Evolutionary conservation across 2,329 filamentous ascomycete genomes (phyloP).

Genomic region (Ophiostoma triangulosporum): DNA sequence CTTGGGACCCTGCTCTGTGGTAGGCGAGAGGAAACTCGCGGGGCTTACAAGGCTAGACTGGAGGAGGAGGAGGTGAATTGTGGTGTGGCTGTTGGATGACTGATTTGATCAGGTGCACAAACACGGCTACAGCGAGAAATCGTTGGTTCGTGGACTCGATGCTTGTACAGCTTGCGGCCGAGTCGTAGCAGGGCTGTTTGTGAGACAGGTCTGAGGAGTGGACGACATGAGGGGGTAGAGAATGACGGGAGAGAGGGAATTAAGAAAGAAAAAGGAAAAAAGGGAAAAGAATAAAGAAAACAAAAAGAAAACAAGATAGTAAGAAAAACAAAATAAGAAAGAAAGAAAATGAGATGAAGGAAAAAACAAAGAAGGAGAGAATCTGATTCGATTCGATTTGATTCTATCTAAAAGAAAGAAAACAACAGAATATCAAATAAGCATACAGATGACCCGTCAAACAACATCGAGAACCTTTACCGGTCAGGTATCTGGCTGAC

Average conservation of each 20-base stretch:
- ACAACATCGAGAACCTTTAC: too few relatives aligned
- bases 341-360: too few relatives aligned
- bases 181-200: not conserved
- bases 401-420: too few relatives aligned
- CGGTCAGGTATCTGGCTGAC: too few relatives aligned
- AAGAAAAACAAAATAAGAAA: too few relatives aligned
- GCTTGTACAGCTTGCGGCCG: not conserved
- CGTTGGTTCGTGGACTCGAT: not conserved
- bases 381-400: too few relatives aligned
- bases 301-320: too few relatives aligned
- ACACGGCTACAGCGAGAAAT: not conserved
- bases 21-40: not conserved
- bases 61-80: not conserved
- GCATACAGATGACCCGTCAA: too few relatives aligned
- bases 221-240: not conserved
- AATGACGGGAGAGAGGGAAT: not conserved
- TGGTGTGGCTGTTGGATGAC: not conserved
- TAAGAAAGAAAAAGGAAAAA: not conserved
- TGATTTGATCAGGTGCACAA: not conserved
- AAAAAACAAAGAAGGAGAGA: too few relatives aligned
- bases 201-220: not conserved
- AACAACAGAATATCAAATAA: too few relatives aligned
- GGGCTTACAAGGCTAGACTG: not conserved
- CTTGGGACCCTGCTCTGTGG: not conserved
- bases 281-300: not conserved